These are phyloP conservation scores for Leccinum sublutescens DNA, from an alignment of 768 basidiomycete genomes.

Conservation along the genomic window DNA sequence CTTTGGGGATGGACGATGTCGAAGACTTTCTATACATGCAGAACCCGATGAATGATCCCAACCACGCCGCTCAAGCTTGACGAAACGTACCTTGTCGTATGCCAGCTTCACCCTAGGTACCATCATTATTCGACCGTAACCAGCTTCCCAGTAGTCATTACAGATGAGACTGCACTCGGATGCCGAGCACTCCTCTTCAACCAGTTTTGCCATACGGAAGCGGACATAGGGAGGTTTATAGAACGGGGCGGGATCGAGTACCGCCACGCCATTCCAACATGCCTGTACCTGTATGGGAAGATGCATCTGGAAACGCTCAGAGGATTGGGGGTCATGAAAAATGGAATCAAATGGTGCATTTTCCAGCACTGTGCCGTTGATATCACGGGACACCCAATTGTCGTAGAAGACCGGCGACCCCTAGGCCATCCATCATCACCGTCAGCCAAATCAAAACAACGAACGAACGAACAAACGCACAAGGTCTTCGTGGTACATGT, in stretches of 20 bases:
- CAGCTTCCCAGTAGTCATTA: constrained; percentile 97
- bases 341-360: constrained; percentile 95
- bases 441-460: not conserved
- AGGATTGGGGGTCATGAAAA: constrained; percentile 80
- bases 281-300: constrained; percentile 95
- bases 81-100: constrained; percentile 72
- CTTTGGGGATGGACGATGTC: constrained; percentile 91
- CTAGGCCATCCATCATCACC: constrained; percentile 26
- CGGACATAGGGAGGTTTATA: constrained; percentile 87
- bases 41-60: constrained; percentile 3
- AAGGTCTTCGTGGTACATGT: constrained; percentile 98
- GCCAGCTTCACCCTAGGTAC: constrained; percentile 95
- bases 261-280: constrained; percentile 98
- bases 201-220: constrained; percentile 93
- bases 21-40: constrained; percentile 72
- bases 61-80: not conserved
- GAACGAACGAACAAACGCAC: constrained; percentile 38
- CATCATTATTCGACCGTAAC: constrained; percentile 97
- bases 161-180: constrained; percentile 95
- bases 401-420: constrained; percentile 94
- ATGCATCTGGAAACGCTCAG: constrained; percentile 84
- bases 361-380: constrained; percentile 97
- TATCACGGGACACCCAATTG: constrained; percentile 98
- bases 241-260: constrained; percentile 94
- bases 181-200: constrained; percentile 90